phyloP scores from a whole-genome alignment of 1,139 yeast genomes.

The Pneumocystis canis region DNA sequence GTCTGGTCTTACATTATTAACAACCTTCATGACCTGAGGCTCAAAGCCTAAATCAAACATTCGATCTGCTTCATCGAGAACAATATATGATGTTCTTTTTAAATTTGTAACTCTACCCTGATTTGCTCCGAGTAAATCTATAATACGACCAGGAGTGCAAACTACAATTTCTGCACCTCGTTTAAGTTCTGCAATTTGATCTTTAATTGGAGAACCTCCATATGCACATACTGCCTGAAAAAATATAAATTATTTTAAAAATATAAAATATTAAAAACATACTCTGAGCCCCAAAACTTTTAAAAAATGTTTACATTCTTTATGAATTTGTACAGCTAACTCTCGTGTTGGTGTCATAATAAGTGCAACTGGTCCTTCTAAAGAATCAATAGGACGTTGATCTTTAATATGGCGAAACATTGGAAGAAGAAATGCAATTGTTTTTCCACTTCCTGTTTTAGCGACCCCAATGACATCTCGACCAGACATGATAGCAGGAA shows the following conservation, averaged over 20 bases:
- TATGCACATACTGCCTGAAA: conserved; percentile 57
- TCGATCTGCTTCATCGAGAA: conserved; percentile 91
- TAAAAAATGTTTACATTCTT: conserved; percentile 50
- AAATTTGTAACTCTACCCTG: conserved; percentile 63
- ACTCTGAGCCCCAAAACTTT: conserved; percentile 32
- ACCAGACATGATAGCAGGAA: conserved; percentile 84
- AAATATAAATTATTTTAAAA: background rate
- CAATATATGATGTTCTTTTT: conserved; percentile 59
- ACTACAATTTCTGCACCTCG: conserved; percentile 70
- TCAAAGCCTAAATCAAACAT: conserved; percentile 97
- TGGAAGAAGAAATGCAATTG: conserved; percentile 75
- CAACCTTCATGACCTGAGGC: conserved; percentile 79
- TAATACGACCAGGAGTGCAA: conserved; percentile 92
- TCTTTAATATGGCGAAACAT: conserved; percentile 68
- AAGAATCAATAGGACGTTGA: conserved; percentile 40
- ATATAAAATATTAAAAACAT: background rate
- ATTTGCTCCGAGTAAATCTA: conserved; percentile 76
- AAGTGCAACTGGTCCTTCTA: conserved; percentile 66
- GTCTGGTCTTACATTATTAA: conserved; percentile 68
- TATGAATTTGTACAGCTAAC: conserved; percentile 67
- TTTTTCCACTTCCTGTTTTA: conserved; percentile 93
- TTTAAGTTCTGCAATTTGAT: conserved; percentile 67
- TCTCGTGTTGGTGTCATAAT: conserved; percentile 89
- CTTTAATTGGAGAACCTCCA: conserved; percentile 82
- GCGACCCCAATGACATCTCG: conserved; percentile 87